Percentiles rank a stretch among this genome's conserved stretches.
Evolutionary conservation across 139 green algal species (phyloP).

Genomic region (Chlorella sp.): DNA sequence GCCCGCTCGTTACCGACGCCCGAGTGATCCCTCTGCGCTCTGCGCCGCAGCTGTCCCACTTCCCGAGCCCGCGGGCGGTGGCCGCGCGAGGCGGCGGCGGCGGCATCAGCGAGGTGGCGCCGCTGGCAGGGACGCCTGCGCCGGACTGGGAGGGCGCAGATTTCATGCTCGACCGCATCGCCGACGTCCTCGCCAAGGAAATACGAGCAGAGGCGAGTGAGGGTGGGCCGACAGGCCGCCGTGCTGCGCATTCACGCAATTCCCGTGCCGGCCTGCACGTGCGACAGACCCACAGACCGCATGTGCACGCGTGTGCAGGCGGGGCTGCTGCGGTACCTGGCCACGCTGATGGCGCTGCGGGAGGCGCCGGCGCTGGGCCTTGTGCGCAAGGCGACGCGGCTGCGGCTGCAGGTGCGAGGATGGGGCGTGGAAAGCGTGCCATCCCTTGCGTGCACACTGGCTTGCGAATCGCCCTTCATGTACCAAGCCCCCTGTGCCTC

Average conservation of each 20-base stretch:
- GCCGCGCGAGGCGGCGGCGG: neutral
- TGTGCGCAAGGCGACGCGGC: slow-evolving; percentile 46
- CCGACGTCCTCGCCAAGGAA: slow-evolving; percentile 8
- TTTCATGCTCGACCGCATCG: slow-evolving; percentile 27
- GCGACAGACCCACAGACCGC: too few species aligned
- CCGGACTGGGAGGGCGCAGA: slow-evolving; percentile 7
- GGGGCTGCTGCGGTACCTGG: slow-evolving; percentile 54
- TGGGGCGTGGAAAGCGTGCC: neutral
- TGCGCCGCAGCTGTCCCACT: slow-evolving; percentile 22
- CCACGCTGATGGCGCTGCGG: slow-evolving; percentile 38
- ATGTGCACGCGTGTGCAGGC: too few species aligned
- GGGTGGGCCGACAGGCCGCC: too few species aligned
- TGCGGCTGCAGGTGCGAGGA: slow-evolving; percentile 45
- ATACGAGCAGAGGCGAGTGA: slow-evolving; percentile 41
- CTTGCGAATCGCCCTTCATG: neutral
- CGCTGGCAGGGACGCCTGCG: neutral
- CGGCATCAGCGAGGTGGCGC: neutral
- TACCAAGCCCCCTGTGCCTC: neutral
- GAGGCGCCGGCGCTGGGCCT: slow-evolving; percentile 29
- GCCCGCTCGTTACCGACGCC: neutral
- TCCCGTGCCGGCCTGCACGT: too few species aligned
- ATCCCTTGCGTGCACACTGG: neutral
- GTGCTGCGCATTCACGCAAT: too few species aligned
- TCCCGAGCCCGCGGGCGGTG: neutral
- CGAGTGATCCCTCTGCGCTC: neutral